Evolutionary conservation across 805 yeast species (phyloP), one percentile per base, ranked within the genome.

Genomic region (Metschnikowia bowlesiae): DNA sequence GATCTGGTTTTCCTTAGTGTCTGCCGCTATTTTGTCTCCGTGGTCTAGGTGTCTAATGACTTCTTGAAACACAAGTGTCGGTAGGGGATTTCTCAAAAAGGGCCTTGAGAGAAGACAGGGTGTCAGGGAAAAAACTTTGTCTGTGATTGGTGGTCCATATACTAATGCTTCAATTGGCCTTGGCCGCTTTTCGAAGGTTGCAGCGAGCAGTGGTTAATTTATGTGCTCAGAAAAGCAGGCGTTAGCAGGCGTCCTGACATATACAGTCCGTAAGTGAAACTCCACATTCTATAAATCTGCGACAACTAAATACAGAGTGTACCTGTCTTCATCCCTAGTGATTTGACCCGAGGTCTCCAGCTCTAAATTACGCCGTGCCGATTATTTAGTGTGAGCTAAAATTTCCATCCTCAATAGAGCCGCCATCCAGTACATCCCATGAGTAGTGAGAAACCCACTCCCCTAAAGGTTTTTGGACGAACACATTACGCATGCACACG

Each of bases 401-500:
- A 18, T 22, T 14, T 14, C 33, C 34, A 29, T 9, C 6, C 43
- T 30, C 26, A 13, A n/a, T n/a, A 30, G 32, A 29, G 26, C 33
- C 33, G 9, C 11, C 26, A n/a, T 39, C 22, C 22, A 18, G 16
- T 22, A 4, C 22, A 22, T 22, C 22, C 39, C 46, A 53, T 53
- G 57, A 46, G 46, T 29, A 46, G 46, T 32, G 47, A 49, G 28
- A 51, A 50, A 32, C 62, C 62, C 26, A 57, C 55, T 28, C 77
- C 75, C 13, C 56, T 72, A 31, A 71, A 71, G 60, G 75, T 72
- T 32, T 72, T 64, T 56, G 77, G 77, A 2, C 58, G 77, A 36
- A 58, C 66, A 40, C 77, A 72, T 52, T 71, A 72, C 52, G 77
- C 77, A 4, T 72, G 77, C 57, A 62, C 68, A n/a, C 62, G 75